These are phyloP conservation scores for Blastobotrys robertii DNA, from an alignment of 805 yeast species.

Conservation along the genomic window DNA sequence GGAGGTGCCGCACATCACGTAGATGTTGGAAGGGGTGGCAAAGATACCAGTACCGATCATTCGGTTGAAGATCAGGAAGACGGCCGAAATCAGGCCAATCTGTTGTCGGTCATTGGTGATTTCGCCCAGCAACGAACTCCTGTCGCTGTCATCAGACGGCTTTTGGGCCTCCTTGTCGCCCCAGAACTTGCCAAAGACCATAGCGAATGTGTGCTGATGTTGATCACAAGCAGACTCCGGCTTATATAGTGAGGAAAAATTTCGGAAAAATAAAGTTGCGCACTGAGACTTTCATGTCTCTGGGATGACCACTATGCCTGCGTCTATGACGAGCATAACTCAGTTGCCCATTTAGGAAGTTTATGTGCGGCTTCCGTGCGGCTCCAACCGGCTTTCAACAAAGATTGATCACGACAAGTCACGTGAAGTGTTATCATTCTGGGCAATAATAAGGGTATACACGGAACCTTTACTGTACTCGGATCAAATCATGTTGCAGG, in stretches of 20 bases:
- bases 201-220: neutral
- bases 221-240: neutral
- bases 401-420: too few relatives aligned
- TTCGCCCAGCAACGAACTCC: neutral
- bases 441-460: too few relatives aligned
- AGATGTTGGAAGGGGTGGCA: constrained; percentile 55
- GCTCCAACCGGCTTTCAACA: too few relatives aligned
- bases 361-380: too few relatives aligned
- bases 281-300: too few relatives aligned
- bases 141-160: neutral
- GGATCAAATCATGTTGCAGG: too few relatives aligned
- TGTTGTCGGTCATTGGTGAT: constrained; percentile 14
- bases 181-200: neutral
- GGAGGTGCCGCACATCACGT: constrained; percentile 43
- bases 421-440: too few relatives aligned
- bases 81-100: constrained; percentile 47
- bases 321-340: too few relatives aligned
- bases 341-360: too few relatives aligned
- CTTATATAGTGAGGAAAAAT: neutral
- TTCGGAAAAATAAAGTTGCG: neutral
- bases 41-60: constrained; percentile 73
- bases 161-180: neutral
- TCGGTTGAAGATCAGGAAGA: constrained; percentile 56
- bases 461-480: too few relatives aligned
- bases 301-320: too few relatives aligned